Percentiles rank a stretch among this genome's conserved stretches.
These are phyloP conservation scores for Histomonas meleagridis DNA, from an alignment of 208 protist species.

Conservation along the genomic window DNA sequence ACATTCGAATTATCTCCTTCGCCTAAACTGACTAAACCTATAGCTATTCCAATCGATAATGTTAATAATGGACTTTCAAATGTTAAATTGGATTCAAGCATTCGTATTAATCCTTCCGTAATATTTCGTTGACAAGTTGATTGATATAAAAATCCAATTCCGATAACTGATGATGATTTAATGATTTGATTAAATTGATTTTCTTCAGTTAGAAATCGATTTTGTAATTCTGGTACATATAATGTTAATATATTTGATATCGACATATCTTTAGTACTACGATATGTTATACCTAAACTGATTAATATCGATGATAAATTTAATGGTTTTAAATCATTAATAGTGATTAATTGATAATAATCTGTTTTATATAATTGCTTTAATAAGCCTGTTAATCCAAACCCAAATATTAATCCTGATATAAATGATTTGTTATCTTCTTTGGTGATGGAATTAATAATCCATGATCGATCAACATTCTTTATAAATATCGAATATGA, in stretches of 20 bases:
- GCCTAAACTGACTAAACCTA: neutral
- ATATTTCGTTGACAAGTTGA: neutral
- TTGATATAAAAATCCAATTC: conserved; percentile 20
- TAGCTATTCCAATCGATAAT: neutral
- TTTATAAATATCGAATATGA: neutral
- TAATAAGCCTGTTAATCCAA: neutral
- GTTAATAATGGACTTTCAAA: neutral
- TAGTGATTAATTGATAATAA: neutral
- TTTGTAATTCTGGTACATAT: neutral
- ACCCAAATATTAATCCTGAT: neutral
- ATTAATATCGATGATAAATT: neutral
- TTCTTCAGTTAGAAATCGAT: too few species aligned
- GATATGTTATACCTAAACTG: neutral
- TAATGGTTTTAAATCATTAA: neutral
- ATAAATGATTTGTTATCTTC: neutral
- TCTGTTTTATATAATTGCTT: neutral
- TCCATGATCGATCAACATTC: neutral
- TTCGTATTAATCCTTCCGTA: neutral
- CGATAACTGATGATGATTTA: neutral
- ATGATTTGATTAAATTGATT: neutral
- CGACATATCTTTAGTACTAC: neutral
- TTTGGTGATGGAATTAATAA: neutral
- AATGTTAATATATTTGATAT: neutral
- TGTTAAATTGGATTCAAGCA: neutral
- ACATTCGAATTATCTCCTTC: neutral